Conservation (phyloP, 148 eudicot genomes). For the Vaccinium darrowii region DNA sequence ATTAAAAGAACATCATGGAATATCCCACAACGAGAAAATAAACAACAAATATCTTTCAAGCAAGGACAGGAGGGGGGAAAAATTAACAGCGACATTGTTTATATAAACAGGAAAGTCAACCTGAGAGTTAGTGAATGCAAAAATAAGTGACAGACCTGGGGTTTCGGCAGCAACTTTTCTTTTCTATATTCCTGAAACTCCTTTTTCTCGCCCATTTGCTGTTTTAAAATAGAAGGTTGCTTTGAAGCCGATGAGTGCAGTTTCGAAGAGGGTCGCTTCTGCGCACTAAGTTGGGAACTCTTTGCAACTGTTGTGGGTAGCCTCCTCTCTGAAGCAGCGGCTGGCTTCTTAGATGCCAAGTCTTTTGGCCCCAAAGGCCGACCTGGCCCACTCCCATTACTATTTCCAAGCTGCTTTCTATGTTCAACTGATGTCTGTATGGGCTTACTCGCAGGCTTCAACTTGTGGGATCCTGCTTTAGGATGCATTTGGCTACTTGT, state of each 20-base stretch:
- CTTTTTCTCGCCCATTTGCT: conserved; percentile 34
- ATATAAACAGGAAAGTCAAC: conserved; percentile 11
- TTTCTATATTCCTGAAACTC: conserved; percentile 33
- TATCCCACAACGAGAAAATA: not conserved
- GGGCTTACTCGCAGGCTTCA: conserved; percentile 25
- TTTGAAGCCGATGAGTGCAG: conserved; percentile 20
- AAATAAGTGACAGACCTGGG: conserved; percentile 42
- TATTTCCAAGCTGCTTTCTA: conserved; percentile 45
- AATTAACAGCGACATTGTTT: not conserved
- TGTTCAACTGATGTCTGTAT: conserved; percentile 20
- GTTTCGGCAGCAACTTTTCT: conserved; percentile 33
- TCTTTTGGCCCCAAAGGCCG: conserved; percentile 40
- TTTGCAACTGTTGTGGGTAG: conserved; percentile 32
- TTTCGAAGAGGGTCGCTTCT: conserved; percentile 37
- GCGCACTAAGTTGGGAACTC: conserved; percentile 35
- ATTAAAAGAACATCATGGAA: not conserved
- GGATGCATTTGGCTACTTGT: conserved; percentile 29
- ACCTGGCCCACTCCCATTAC: conserved; percentile 59
- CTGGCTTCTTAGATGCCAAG: conserved; percentile 42
- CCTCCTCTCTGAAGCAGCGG: conserved; percentile 40
- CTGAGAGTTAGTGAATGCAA: not conserved
- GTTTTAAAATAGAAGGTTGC: conserved; percentile 26
- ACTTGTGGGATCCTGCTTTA: conserved; percentile 32
- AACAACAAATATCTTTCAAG: not conserved
- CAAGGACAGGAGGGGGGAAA: not conserved